Evolutionary conservation across 768 basidiomycete species (phyloP).

Genomic region (Lactarius tabidus): DNA sequence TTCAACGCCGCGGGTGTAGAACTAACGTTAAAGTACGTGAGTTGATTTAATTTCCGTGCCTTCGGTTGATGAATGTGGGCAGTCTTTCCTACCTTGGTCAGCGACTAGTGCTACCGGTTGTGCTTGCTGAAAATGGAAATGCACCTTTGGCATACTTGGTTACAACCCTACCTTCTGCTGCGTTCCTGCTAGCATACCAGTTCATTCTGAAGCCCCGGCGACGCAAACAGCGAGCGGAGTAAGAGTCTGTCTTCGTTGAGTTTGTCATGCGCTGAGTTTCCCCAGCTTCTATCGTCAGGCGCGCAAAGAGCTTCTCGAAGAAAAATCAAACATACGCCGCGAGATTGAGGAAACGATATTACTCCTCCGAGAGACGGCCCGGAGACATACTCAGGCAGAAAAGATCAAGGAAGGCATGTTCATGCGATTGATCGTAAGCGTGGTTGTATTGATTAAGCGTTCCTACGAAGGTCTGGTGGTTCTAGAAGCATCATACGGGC

Average conservation of each 20-base stretch:
- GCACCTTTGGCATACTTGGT: conserved; percentile 47
- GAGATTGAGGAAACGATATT: conserved; percentile 59
- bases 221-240: conserved; percentile 51
- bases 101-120: conserved; percentile 52
- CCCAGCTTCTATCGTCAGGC: conserved; percentile 63
- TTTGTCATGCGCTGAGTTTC: conserved; percentile 14
- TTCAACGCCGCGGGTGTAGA: conserved; percentile 46
- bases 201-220: conserved; percentile 54
- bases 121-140: conserved; percentile 49
- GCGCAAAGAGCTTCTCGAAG: conserved; percentile 57
- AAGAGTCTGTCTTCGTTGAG: conserved; percentile 28
- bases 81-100: conserved; percentile 59
- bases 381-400: conserved; percentile 60
- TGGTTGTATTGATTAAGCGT: conserved; percentile 8
- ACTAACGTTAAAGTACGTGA: conserved; percentile 53
- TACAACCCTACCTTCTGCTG: conserved; percentile 52
- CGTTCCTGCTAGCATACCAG: conserved; percentile 50
- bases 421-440: conserved; percentile 12
- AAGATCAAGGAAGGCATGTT: conserved; percentile 58
- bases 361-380: conserved; percentile 65
- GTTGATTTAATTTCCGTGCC: conserved; percentile 20
- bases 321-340: conserved; percentile 56
- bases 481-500: conserved; percentile 69
- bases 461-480: conserved; percentile 63
- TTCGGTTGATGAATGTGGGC: conserved; percentile 24